These are phyloP conservation scores for Mollisia scopiformis DNA, from an alignment of 2,329 filamentous ascomycete species.

Conservation along the genomic window DNA sequence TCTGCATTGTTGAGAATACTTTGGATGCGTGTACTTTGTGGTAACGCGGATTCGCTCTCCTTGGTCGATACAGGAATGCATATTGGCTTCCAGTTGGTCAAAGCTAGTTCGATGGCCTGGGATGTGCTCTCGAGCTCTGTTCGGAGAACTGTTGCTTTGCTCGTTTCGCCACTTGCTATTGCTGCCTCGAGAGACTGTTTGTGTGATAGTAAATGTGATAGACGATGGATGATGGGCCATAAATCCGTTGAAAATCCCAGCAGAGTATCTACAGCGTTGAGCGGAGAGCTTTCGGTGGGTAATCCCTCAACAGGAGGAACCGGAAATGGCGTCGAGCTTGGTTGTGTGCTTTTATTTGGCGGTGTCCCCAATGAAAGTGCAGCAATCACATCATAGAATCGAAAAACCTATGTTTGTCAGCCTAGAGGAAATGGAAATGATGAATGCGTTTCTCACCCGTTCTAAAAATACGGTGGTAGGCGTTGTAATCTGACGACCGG, in stretches of 20 bases:
- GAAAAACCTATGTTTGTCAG: slow-evolving; percentile 63
- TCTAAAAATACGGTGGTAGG: slow-evolving; percentile 61
- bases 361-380: slow-evolving; percentile 63
- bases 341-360: slow-evolving; percentile 55
- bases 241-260: slow-evolving; percentile 64
- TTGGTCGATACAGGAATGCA: slow-evolving; percentile 44
- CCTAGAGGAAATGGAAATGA: slow-evolving; percentile 62
- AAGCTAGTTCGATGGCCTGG: slow-evolving; percentile 56
- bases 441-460: slow-evolving; percentile 49
- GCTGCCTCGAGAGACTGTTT: slow-evolving; percentile 55
- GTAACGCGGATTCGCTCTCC: neutral
- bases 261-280: slow-evolving; percentile 51
- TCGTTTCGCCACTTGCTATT: slow-evolving; percentile 41
- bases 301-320: slow-evolving; percentile 46
- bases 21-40: slow-evolving; percentile 25
- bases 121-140: slow-evolving; percentile 42
- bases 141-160: slow-evolving; percentile 30
- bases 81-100: slow-evolving; percentile 56
- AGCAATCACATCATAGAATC: slow-evolving; percentile 68
- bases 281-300: slow-evolving; percentile 48
- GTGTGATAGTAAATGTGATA: slow-evolving; percentile 56
- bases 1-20: slow-evolving; percentile 49
- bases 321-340: slow-evolving; percentile 49
- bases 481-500: slow-evolving; percentile 46
- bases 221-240: slow-evolving; percentile 65